Percentiles rank a stretch among this genome's conserved stretches.
These are phyloP conservation scores for Hypomontagnella monticulosa DNA, from an alignment of 495 filamentous ascomycete genomes.

Conservation along the genomic window DNA sequence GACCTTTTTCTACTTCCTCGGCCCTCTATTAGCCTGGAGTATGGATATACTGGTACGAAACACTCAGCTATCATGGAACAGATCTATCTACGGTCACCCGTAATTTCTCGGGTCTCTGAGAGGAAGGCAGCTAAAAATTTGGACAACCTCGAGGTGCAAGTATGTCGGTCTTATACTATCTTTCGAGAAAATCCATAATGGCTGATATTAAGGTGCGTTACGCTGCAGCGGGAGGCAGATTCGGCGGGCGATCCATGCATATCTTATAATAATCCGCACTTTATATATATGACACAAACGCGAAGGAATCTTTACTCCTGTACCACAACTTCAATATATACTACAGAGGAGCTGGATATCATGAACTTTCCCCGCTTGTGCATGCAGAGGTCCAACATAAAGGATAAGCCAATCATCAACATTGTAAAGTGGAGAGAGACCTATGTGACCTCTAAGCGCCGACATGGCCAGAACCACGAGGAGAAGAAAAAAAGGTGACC, in stretches of 20 bases:
- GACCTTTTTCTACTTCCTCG: neutral
- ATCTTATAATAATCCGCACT: conserved; percentile 1
- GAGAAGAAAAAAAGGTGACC: conserved; percentile 5
- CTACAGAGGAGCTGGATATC: conserved; percentile 14
- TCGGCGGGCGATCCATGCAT: conserved; percentile 35
- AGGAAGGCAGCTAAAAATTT: no score
- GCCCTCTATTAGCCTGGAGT: no score
- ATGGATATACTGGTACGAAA: neutral
- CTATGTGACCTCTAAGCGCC: conserved; percentile 38
- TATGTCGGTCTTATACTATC: no score
- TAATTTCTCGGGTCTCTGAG: neutral
- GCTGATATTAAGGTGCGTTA: conserved; percentile 27
- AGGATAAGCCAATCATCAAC: conserved; percentile 18
- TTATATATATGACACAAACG: conserved; percentile 7
- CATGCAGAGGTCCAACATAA: conserved; percentile 9
- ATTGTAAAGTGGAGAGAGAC: conserved; percentile 12
- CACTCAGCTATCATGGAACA: neutral
- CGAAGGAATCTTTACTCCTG: neutral
- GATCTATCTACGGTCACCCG: neutral
- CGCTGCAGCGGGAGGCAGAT: conserved; percentile 35
- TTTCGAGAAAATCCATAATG: neutral
- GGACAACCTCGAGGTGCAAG: no score
- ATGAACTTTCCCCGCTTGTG: conserved; percentile 25
- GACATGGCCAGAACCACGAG: conserved; percentile 32
- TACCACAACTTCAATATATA: neutral